These are phyloP conservation scores for Verbena officinalis DNA, from an alignment of 257 asterid genomes.

Conservation along the genomic window DNA sequence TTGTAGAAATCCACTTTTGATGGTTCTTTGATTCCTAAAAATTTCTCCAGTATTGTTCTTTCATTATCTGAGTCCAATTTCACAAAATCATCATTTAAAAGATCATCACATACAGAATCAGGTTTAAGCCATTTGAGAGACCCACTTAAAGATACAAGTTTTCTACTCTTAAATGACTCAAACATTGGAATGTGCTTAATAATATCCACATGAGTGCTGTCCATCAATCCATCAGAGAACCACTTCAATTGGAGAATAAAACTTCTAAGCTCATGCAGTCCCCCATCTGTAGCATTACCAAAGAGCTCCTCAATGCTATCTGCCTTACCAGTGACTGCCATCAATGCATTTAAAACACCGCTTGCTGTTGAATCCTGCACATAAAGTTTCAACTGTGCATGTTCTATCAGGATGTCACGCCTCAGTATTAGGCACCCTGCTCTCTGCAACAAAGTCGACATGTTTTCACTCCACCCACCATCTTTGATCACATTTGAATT, in stretches of 20 bases:
- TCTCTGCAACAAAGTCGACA: conserved; percentile 64
- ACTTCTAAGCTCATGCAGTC: conserved; percentile 81
- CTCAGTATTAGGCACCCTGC: conserved; percentile 84
- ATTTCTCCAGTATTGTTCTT: conserved; percentile 60
- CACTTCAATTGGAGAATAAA: conserved; percentile 94
- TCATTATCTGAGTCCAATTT: conserved; percentile 85
- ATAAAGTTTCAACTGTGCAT: conserved; percentile 62
- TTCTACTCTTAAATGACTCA: conserved; percentile 84
- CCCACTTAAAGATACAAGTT: conserved; percentile 67
- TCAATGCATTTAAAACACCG: conserved; percentile 77
- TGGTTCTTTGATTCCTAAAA: conserved; percentile 73
- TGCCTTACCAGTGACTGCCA: conserved; percentile 55
- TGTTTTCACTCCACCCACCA: conserved; percentile 97
- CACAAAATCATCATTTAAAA: conserved; percentile 79
- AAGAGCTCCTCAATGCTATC: conserved; percentile 68
- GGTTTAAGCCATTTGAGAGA: conserved; percentile 88
- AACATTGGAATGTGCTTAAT: conserved; percentile 91
- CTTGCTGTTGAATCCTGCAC: conserved; percentile 83
- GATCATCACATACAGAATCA: conserved; percentile 59
- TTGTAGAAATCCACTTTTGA: conserved; percentile 67
- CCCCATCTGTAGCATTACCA: conserved; percentile 73
- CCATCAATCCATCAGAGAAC: conserved; percentile 69
- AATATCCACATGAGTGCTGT: conserved; percentile 52
- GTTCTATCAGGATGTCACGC: conserved; percentile 75
- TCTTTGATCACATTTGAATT: conserved; percentile 85